Evolutionary conservation across 192 early-diverging fungal genomes (phyloP).

Genomic region (Podila epicladia): DNA sequence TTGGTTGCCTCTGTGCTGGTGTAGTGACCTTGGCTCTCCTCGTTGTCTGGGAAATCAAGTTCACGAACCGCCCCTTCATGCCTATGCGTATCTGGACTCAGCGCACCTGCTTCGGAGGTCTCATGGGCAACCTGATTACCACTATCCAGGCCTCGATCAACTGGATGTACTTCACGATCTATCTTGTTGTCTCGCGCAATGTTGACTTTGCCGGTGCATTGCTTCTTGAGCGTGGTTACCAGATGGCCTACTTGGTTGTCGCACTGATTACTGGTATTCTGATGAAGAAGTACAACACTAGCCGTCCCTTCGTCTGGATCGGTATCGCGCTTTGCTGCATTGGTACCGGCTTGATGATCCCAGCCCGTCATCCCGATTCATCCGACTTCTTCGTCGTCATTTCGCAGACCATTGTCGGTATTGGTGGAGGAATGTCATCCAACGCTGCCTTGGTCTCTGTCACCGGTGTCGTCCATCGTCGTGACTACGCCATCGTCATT

Average conservation of each 20-base stretch:
- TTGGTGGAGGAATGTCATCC: constrained; percentile 12
- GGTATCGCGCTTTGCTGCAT: constrained; percentile 10
- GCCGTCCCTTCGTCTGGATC: constrained; percentile 14
- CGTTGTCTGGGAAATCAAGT: constrained; percentile 7
- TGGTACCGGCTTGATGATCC: constrained; percentile 10
- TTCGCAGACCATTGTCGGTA: constrained; percentile 11
- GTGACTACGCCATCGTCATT: constrained; percentile 11
- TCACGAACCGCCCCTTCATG: constrained; percentile 9
- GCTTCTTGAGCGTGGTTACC: constrained; percentile 14
- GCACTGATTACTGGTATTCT: constrained; percentile 4
- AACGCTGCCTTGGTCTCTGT: constrained; percentile 5
- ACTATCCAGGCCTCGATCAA: constrained; percentile 9
- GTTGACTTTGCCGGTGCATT: neutral
- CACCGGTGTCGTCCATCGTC: constrained; percentile 7
- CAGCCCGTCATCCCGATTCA: constrained; percentile 12
- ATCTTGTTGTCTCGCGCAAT: constrained; percentile 12
- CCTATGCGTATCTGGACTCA: constrained; percentile 19
- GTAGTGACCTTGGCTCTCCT: neutral
- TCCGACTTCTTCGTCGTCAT: constrained; percentile 5
- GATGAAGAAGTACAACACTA: constrained; percentile 8
- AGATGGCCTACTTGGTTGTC: constrained; percentile 4
- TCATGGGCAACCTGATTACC: neutral
- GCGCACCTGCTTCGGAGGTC: constrained; percentile 12
- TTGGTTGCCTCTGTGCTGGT: constrained; percentile 10
- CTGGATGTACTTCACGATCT: constrained; percentile 6